Base-by-base conservation (phyloP, 192 early-diverging fungal genomes). In the Coemansia javaensis region DNA sequence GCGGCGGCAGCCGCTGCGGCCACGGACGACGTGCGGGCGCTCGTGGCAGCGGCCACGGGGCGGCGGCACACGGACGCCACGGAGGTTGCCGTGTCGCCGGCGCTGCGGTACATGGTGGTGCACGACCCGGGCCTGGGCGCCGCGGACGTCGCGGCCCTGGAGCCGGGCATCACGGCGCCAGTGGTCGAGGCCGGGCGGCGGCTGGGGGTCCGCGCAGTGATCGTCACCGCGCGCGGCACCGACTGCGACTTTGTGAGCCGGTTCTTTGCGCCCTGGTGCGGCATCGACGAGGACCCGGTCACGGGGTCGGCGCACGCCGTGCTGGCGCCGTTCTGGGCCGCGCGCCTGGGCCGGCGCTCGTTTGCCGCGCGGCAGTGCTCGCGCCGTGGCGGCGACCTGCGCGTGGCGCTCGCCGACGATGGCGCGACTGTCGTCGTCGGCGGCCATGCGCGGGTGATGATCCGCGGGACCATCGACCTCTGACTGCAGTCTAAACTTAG, bases 281-380 rank as follows among this genome's bases (percentile, higher is more conserved):
- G 67, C 11, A 56, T 77, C 13, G 21, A 51, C 33, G 74, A 77
- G 33, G 74, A 77, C 37, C 67, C 74, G 1, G 66, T 56, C 32
- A 68, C 57, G n/a, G 72, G 63, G 17, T 59, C 64, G 11, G 56
- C 57, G 11, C 50, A 67, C 32, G 51, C 64, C 5, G 64, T 67
- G 11, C 47, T 67, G 37, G 64, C 52, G 13, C 64, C 55, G 27
- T 60, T 67, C 47, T 67, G 64, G 64, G 18, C 33, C 6, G 20
- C 40, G 7, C 28, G 22, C 3, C 24, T 67, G 12, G 41, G 27
- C 11, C 55, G 55, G 36, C 13, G 16, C 2, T 20, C 5, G 1
- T 55, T 67, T 41, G 12, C 22, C 0, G 50, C 64, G 5, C 22
- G 47, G 21, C 64, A 67, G 56, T 54, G 47, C 31, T 67, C 64